Conservation (phyloP, 306 rosid species). For the Spatholobus suberectus region DNA sequence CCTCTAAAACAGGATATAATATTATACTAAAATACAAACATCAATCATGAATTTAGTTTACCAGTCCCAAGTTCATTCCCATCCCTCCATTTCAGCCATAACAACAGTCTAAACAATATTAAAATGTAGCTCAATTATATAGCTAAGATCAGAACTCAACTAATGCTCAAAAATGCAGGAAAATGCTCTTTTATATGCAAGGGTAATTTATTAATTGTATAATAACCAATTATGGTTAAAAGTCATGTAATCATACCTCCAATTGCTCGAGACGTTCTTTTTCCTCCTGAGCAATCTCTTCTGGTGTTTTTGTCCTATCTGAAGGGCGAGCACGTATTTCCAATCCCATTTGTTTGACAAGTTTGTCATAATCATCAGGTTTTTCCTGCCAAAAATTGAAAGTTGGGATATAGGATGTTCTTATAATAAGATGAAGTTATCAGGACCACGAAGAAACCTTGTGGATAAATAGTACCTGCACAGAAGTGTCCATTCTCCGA, state of each 20-base stretch:
- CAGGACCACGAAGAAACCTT: conserved; percentile 9
- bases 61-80: background rate
- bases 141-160: background rate
- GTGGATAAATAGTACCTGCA: conserved; percentile 56
- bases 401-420: conserved; percentile 10
- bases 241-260: conserved; percentile 65
- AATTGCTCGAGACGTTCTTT: conserved; percentile 73
- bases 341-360: conserved; percentile 71
- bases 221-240: conserved; percentile 16
- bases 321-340: conserved; percentile 96
- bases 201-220: conserved; percentile 2
- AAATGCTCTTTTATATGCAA: conserved; percentile 8
- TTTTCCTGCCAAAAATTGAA: conserved; percentile 70
- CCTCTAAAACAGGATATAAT: conserved; percentile 5
- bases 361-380: conserved; percentile 75
- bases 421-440: conserved; percentile 19
- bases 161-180: background rate
- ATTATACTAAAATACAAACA: conserved; percentile 4
- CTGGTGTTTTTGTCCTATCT: conserved; percentile 83
- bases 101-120: conserved; percentile 20
- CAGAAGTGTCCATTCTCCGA: conserved; percentile 39
- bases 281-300: conserved; percentile 95
- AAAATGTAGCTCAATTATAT: background rate
- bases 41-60: conserved; percentile 12
- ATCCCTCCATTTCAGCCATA: background rate